Percentiles rank a stretch among this genome's conserved stretches.
Conservation (phyloP, 331 rosid genomes). For the Phaseolus coccineus region DNA sequence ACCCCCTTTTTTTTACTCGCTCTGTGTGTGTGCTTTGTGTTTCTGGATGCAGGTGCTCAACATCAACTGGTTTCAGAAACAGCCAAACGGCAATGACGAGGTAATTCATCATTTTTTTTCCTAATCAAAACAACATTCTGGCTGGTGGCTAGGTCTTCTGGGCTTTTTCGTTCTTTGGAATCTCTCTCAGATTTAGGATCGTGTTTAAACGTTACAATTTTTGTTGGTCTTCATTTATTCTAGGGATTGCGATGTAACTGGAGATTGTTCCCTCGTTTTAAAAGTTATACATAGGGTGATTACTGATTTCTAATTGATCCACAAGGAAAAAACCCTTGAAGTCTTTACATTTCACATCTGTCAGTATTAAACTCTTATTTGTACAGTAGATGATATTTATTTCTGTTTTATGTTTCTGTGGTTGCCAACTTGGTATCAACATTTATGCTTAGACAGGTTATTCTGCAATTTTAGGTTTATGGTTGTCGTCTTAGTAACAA, state of each 20-base stretch:
- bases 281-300: not conserved
- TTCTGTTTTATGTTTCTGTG: not conserved
- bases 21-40: not conserved
- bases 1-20: not conserved
- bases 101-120: constrained; percentile 37
- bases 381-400: not conserved
- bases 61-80: constrained; percentile 94
- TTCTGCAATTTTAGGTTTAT: constrained; percentile 4
- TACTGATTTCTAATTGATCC: not conserved
- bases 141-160: not conserved
- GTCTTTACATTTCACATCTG: not conserved
- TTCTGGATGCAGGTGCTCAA: constrained; percentile 66
- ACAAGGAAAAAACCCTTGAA: not conserved
- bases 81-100: constrained; percentile 93
- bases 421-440: not conserved
- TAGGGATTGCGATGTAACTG: not conserved
- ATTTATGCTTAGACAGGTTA: not conserved
- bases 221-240: not conserved
- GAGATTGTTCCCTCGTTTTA: not conserved
- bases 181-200: constrained; percentile 33
- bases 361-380: not conserved
- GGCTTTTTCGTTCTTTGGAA: not conserved
- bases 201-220: not conserved
- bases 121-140: not conserved
- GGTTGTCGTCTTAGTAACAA: constrained; percentile 1